Evolutionary conservation across 2,329 filamentous ascomycete species (phyloP), one percentile per base, ranked within the genome.

Genomic region (Bipolaris zeicola): DNA sequence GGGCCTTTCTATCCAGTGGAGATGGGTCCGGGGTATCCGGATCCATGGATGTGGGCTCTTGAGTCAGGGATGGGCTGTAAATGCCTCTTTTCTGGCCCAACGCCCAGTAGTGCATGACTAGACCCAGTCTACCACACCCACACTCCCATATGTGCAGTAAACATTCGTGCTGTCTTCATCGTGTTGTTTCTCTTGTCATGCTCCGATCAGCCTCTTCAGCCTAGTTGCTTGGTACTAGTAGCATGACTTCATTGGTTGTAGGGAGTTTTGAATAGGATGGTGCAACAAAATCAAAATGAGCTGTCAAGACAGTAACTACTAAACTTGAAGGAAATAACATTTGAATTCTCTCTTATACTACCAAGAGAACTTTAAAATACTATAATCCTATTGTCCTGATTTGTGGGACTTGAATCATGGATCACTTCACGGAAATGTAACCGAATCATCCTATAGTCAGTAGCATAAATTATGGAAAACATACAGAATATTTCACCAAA

Each of bases 401-500:
- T 11, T 8, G 26, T 24, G 28, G 4, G 22, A 8, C 6, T 41
- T 37, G 11, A 28, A 51, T 39, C 3, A 61, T 61, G 57, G 10
- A 31, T 33, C 36, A 50, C 13, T 59, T 70, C 8, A 47, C 57
- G 20, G 52, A 65, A 62, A 22, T 49, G 41, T 1, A 57, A 60
- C 6, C 64, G 61, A 3, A 54, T 71, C 24, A 62, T 74, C 18
- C 47, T 72, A 11, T 64, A 69, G 2, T 65, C 63, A 8, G 34
- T 73, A 28, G 63, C 61, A 18, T 52, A 60, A 14, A 66, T 63
- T 5, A 50, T 73, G 6, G 61, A 67, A 11, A 62, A 60, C 50
- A 61, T 71, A 58, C 64, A 64, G 14, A 69, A 67, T 6, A 57
- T 75, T 2, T 54, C 57, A 2, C 61, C 65, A 3, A 59, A 73